phyloP scores from a whole-genome alignment of 2,329 filamentous ascomycete species.

The Botryosphaeria agaves region DNA sequence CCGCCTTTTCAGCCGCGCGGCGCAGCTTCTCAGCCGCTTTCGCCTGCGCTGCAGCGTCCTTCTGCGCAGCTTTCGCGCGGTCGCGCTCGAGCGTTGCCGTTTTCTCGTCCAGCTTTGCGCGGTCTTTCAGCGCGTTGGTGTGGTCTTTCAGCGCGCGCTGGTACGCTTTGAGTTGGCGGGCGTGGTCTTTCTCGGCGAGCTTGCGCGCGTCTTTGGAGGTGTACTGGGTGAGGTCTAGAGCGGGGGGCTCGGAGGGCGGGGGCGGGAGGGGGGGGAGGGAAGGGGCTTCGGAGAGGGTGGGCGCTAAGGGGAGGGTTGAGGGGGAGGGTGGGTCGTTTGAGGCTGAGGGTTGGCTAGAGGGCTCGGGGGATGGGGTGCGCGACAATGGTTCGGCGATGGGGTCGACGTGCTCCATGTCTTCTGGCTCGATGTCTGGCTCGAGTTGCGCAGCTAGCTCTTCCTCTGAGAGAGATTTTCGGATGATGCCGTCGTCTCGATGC shows the following conservation, averaged over 20 bases:
- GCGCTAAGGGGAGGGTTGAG: neutral
- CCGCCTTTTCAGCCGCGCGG: constrained; percentile 12
- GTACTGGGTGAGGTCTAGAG: constrained; percentile 40
- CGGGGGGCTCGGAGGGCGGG: constrained; percentile 35
- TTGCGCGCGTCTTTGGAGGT: constrained; percentile 49
- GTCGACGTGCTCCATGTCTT: constrained; percentile 23
- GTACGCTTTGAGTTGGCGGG: constrained; percentile 44
- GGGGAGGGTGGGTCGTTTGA: neutral
- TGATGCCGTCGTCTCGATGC: constrained; percentile 19
- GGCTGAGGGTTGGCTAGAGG: neutral
- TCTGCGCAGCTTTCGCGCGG: constrained; percentile 8
- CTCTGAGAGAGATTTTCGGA: constrained; percentile 12
- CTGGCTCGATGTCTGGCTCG: too few relatives aligned
- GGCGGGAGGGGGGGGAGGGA: constrained; percentile 29
- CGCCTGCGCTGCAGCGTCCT: constrained; percentile 23
- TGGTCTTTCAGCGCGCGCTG: constrained; percentile 49
- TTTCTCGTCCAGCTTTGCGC: constrained; percentile 39
- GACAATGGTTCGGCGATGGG: constrained; percentile 6
- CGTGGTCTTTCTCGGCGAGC: constrained; percentile 50
- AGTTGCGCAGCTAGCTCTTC: too few relatives aligned
- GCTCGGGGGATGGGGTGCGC: neutral
- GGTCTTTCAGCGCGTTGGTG: constrained; percentile 45
- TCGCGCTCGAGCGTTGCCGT: too few relatives aligned
- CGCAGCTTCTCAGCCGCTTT: constrained; percentile 14
- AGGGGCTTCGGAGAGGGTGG: neutral